Base-by-base conservation (phyloP, 345 rosid genomes). In the Bruguiera gymnorhiza region DNA sequence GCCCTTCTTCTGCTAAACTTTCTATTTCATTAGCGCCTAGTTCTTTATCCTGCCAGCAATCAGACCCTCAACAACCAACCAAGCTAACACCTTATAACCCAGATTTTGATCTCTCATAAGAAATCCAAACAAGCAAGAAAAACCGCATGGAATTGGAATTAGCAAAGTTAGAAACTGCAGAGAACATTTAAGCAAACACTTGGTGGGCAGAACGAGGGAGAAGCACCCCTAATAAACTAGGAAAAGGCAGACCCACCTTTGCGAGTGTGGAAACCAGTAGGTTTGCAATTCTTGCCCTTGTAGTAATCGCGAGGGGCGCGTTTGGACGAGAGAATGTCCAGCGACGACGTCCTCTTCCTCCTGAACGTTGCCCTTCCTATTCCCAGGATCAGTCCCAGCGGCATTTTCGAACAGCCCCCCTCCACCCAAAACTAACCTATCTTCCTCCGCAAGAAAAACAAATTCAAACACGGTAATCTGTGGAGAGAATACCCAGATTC, bases 241-340 rank as follows among this genome's bases (percentile, higher is more conserved):
- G 0, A 24, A 56, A 16, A 21, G n/a, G 6, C 46, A 60, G 13
- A n/a, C 0, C 7, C 21, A 86, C 96, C 97, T 90, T 90, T 93
- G 71, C 86, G 82, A 31, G 98, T 91, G 70, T 87, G 93, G 82
- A 91, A 94, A 61, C 97, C 96, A 24, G 91, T 75, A 19, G 97
- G 75, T 67, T 78, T 91, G 80, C 96, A 91, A 77, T 88, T 91
- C 74, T 89, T 93, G 15, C 95, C 90, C 84, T 89, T 88, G 78
- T 93, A 93, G 75, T 85, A 88, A 79, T 89, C 77, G 51, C 87
- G 75, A 0, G 97, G 96, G 24, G 92, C 96, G 21, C 92, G 76
- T 80, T 91, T 88, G 0, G 97, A 86, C 0, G 96, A 91, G 34
- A 87, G 92, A 74, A 93, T 93, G 75, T 83, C 93, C 48, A 91